A percentile compares a stretch with the other conserved stretches of the same genome.
These are phyloP conservation scores for Madurella mycetomatis DNA, from an alignment of 2,329 filamentous ascomycete species.

Conservation along the genomic window DNA sequence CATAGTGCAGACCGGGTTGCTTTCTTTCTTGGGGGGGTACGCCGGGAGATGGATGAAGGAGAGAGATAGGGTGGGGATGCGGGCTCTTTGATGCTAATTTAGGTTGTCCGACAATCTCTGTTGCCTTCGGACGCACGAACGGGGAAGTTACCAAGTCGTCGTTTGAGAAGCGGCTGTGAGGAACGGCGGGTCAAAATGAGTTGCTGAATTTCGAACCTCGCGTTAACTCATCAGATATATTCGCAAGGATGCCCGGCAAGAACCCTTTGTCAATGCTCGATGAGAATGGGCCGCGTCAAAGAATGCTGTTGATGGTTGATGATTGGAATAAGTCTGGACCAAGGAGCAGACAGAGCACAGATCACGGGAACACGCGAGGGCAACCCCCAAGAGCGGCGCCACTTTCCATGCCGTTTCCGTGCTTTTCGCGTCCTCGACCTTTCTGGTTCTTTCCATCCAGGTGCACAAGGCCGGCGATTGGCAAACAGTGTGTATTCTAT, in stretches of 20 bases:
- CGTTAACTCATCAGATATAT: background rate
- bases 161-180: too few relatives aligned
- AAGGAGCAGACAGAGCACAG: slow-evolving; percentile 16
- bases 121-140: too few relatives aligned
- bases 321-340: background rate
- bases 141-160: too few relatives aligned
- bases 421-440: background rate
- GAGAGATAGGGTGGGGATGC: too few relatives aligned
- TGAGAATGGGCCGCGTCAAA: background rate
- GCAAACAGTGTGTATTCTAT: too few relatives aligned
- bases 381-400: background rate
- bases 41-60: background rate
- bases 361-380: slow-evolving; percentile 26
- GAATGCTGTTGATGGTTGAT: background rate
- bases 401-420: background rate
- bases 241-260: background rate
- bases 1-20: slow-evolving; percentile 26
- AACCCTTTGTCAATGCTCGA: background rate
- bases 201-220: too few relatives aligned
- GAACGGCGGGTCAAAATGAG: too few relatives aligned
- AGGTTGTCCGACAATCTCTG: too few relatives aligned
- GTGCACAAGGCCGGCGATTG: too few relatives aligned
- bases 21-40: background rate
- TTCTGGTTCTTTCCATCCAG: too few relatives aligned
- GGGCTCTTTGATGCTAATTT: too few relatives aligned